Percentiles rank a stretch among this genome's conserved stretches.
Conservation (phyloP, 1,284 basidiomycete genomes). For the Boletellus deceptivus region DNA sequence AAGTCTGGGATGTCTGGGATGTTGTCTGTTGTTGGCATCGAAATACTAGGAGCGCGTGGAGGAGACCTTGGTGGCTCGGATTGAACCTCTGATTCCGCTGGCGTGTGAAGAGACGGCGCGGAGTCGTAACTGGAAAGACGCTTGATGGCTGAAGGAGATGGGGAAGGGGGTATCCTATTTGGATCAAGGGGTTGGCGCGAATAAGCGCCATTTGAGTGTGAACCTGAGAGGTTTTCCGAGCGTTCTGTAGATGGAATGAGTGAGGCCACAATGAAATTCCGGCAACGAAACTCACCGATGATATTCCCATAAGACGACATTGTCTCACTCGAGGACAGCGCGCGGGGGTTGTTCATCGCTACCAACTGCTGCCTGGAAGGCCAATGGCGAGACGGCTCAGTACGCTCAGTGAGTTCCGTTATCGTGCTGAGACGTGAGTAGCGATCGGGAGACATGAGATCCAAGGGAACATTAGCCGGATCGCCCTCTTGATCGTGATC, state of each 20-base stretch:
- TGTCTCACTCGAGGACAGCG: constrained; percentile 41
- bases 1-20: constrained; percentile 59
- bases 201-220: constrained; percentile 8
- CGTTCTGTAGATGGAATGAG: constrained; percentile 20
- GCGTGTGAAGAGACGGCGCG: constrained; percentile 50
- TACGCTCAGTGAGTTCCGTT: constrained; percentile 61
- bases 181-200: constrained; percentile 43
- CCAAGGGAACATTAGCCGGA: constrained; percentile 15
- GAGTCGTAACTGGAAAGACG: constrained; percentile 59
- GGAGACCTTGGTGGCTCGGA: constrained; percentile 27
- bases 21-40: constrained; percentile 45
- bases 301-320: constrained; percentile 63
- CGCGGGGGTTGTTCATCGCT: constrained; percentile 39
- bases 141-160: constrained; percentile 69
- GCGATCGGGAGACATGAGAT: constrained; percentile 25
- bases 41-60: constrained; percentile 40
- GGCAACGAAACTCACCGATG: constrained; percentile 44
- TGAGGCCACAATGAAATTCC: not conserved
- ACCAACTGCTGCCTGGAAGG: constrained; percentile 38
- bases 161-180: constrained; percentile 60
- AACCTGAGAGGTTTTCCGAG: constrained; percentile 14
- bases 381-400: constrained; percentile 52
- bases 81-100: constrained; percentile 38
- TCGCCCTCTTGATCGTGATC: constrained; percentile 21
- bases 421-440: constrained; percentile 55